Evolutionary conservation across 208 protist genomes (phyloP), one percentile per base, ranked within the genome.

Genomic region (Crithidia brevicula): DNA sequence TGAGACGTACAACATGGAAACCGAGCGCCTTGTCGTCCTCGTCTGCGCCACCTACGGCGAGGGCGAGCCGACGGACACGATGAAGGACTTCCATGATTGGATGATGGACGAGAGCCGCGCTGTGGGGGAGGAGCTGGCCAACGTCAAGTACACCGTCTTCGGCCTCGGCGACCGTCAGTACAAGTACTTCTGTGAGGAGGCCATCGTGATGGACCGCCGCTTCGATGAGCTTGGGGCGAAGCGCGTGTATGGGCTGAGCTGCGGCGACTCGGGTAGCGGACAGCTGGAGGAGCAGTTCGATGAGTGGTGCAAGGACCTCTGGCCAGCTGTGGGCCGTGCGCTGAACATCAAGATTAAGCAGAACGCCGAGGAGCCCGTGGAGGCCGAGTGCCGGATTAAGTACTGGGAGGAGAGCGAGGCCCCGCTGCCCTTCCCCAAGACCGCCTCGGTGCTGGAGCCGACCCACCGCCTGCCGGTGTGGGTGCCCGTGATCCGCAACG

Each of bases 11-110:
- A 67, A 86, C 52, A 67, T 94, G 23, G 83, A 91, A 70, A 53
- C 81, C 30, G 89, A 94, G 65, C 66, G 46, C 3, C 72, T 94
- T 23, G 81, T 96, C 27, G 77, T 96, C 23, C 74, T 94, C 56
- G 62, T 94, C 13, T 97, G 91, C 49, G 81, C 92, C 47, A 98
- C 93, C 46, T 96, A 94, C 71, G 95, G 92, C 50, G 94, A 98
- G 58, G 93, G 93, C 11, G 92, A 97, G 70, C 85, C 88, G 23
- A 96, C 95, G 0, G 93, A 97, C 75, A 91, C 90, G 30, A 96
- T 92, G 85, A 87, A 93, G 59, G 70, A 67, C 65, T 97, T 97
- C 60, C 88, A 93, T 40, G 81, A 95, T 59, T 95, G 82, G 75
- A 66, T 97, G 28, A 79, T 93, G 77, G 83, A 95, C 46, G 83